Conservation (phyloP, 2,329 filamentous ascomycete species). For the Nigrograna mackinnonii region DNA sequence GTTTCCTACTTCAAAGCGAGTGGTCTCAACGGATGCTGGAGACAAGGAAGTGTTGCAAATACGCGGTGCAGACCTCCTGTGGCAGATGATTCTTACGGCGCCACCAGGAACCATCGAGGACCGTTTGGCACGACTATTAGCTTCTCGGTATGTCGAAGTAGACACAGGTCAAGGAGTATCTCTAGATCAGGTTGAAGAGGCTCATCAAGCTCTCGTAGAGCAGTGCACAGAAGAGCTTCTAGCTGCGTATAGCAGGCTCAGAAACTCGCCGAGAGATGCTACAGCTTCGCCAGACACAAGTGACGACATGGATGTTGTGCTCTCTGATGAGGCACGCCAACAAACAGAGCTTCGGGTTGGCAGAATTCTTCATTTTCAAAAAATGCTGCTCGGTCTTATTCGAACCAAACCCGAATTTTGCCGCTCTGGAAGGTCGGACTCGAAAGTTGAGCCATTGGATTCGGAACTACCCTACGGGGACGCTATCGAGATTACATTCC, state of each 20-base stretch:
- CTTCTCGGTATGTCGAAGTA: conserved; percentile 70
- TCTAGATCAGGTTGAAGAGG: conserved; percentile 54
- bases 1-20: conserved; percentile 21
- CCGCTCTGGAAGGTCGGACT: conserved; percentile 32
- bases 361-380: conserved; percentile 39
- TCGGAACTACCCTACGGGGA: conserved; percentile 64
- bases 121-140: conserved; percentile 70
- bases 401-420: conserved; percentile 36
- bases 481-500: conserved; percentile 70
- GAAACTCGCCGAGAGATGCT: conserved; percentile 2
- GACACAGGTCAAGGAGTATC: conserved; percentile 42
- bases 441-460: conserved; percentile 36
- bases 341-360: conserved; percentile 28
- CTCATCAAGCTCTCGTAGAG: conserved; percentile 72
- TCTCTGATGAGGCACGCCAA: conserved; percentile 27
- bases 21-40: conserved; percentile 17
- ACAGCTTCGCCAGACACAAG: neutral
- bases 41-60: conserved; percentile 48
- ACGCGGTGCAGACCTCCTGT: conserved; percentile 71
- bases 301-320: conserved; percentile 15
- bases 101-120: conserved; percentile 68
- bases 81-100: conserved; percentile 77
- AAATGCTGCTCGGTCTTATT: conserved; percentile 32
- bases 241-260: conserved; percentile 20
- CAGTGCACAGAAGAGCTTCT: conserved; percentile 70